Evolutionary conservation across 2,329 filamentous ascomycete genomes (phyloP), one percentile per base, ranked within the genome.

Genomic region (Periconia sp.): DNA sequence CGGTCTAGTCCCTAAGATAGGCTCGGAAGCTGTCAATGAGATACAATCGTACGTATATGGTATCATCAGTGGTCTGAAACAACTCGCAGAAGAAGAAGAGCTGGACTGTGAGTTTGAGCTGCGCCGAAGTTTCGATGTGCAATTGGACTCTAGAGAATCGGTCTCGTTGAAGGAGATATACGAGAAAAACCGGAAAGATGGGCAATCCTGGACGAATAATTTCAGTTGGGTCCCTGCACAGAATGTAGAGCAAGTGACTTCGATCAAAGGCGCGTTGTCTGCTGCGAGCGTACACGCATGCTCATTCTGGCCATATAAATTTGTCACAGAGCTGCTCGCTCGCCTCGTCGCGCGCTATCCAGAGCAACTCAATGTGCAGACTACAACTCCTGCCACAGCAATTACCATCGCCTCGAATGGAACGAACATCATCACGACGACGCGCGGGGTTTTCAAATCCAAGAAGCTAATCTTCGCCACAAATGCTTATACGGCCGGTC

Each of bases 251-350:
- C 43, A 48, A 13, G 40, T 58, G 0, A 59, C 59, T 25, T 50
- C 49, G 12, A 50, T 63, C 31, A 48, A 38, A 19, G 49, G 48
- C 5, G 60, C 59, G 1, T 50, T 46, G 17, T 49, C 46, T 19
- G 60, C 54, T 1, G 58, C 54, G 40, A 59, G 45, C 11, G 44
- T 50, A 8, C 52, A 49, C 4, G 40, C 40, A 4, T 53, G 41
- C 16, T 51, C 44, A 5, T 47, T 59, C 18, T 60, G 59, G 59
- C 61, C 59, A 11, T 66, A 66, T 39, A 62, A 61, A 35, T 56
- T 66, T 34, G 61, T 61, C n/a, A 52, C 56, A 3, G 41, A 50
- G 15, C 36, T 64, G 8, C 39, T 63, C 2, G 46, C 44, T 10
- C 30, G 50, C 4, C 36, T 61, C 34, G 17, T 57, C 1, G 10